A percentile compares a stretch with the other conserved stretches of the same genome.
Conservation (phyloP, 768 basidiomycete species). For the Punctularia strigosozonata region DNA sequence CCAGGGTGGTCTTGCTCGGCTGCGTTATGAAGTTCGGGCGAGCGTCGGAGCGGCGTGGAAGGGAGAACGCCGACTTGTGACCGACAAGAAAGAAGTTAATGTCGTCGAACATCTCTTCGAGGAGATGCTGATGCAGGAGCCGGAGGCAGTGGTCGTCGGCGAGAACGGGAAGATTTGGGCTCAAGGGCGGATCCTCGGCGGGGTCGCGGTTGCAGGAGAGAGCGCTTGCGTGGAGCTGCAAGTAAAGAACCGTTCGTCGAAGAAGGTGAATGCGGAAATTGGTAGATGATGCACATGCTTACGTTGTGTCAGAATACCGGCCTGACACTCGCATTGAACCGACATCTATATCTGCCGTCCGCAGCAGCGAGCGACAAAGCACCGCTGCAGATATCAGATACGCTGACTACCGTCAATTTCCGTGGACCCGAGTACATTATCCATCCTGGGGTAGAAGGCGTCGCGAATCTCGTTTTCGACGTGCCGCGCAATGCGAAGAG, state of each 20-base stretch:
- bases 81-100: slow-evolving; percentile 45
- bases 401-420: slow-evolving; percentile 56
- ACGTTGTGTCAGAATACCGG: slow-evolving; percentile 45
- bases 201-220: slow-evolving; percentile 53
- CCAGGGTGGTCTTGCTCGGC: slow-evolving; percentile 52
- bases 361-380: slow-evolving; percentile 25
- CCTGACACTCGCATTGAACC: slow-evolving; percentile 45
- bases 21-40: slow-evolving; percentile 64
- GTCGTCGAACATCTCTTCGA: slow-evolving; percentile 45
- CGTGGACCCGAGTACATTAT: slow-evolving; percentile 67
- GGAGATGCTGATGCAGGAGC: slow-evolving; percentile 24
- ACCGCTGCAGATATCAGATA: slow-evolving; percentile 56
- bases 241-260: slow-evolving; percentile 72
- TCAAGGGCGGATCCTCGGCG: slow-evolving; percentile 54
- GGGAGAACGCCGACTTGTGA: slow-evolving; percentile 58
- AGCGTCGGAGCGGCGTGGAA: slow-evolving; percentile 68
- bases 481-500: slow-evolving; percentile 58
- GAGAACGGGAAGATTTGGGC: slow-evolving; percentile 76
- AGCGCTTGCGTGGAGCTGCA: slow-evolving; percentile 63
- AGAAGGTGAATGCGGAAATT: slow-evolving; percentile 41
- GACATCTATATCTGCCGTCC: slow-evolving; percentile 46
- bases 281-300: neutral
- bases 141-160: slow-evolving; percentile 54
- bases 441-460: slow-evolving; percentile 62
- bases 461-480: slow-evolving; percentile 71